Conservation (phyloP, 2,329 filamentous ascomycete species). For the Sphaerulina musiva region DNA sequence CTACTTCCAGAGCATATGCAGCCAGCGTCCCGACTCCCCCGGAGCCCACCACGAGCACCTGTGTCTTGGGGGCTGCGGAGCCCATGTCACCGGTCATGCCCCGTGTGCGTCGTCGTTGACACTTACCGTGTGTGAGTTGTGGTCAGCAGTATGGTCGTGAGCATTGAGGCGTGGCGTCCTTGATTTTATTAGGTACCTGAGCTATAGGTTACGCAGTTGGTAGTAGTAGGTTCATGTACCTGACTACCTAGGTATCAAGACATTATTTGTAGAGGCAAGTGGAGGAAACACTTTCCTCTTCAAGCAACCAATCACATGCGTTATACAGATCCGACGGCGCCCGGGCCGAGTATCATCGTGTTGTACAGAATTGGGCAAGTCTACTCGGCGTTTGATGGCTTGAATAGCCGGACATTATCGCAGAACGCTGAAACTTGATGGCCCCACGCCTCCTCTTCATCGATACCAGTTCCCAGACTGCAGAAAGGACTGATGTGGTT, state of each 20-base stretch:
- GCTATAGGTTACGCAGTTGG: neutral
- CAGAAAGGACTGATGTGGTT: conserved; percentile 27
- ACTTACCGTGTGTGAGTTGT: neutral
- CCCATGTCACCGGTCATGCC: conserved; percentile 9
- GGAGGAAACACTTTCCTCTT: conserved; percentile 10
- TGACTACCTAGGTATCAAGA: neutral
- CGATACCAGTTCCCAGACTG: conserved; percentile 22
- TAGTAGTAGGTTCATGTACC: too few relatives aligned
- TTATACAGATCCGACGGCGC: neutral
- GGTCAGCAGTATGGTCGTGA: neutral
- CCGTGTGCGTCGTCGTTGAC: neutral
- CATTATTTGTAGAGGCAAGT: neutral
- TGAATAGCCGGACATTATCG: conserved; percentile 19
- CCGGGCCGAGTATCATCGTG: neutral
- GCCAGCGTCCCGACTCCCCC: conserved; percentile 54
- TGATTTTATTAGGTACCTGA: too few relatives aligned
- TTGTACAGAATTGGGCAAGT: neutral
- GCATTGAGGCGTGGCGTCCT: neutral
- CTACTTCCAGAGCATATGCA: conserved; percentile 49
- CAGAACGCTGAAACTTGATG: conserved; percentile 22
- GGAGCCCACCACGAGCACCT: conserved; percentile 49
- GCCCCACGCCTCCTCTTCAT: conserved; percentile 26
- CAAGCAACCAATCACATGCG: neutral
- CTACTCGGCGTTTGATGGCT: neutral
- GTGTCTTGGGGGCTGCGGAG: conserved; percentile 28